Conservation (phyloP, 2,329 filamentous ascomycete species). For the Aspergillus udagawae region DNA sequence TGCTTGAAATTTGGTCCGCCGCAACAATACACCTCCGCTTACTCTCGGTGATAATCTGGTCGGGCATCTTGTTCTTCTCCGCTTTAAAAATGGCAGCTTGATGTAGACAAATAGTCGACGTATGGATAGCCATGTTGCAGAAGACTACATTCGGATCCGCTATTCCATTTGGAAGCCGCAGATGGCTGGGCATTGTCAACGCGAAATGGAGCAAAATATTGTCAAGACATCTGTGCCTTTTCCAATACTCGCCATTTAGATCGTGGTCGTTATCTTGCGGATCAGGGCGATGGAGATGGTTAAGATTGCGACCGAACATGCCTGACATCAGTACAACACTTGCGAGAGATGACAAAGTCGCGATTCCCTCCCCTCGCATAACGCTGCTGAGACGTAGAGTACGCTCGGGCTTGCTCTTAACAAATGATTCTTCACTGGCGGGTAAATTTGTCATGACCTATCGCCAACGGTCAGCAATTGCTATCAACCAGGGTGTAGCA, state of each 20-base stretch:
- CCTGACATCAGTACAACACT: conserved; percentile 81
- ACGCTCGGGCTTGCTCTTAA: conserved; percentile 70
- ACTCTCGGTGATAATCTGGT: conserved; percentile 77
- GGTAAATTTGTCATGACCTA: conserved; percentile 80
- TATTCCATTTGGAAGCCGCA: conserved; percentile 75
- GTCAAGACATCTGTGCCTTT: conserved; percentile 82
- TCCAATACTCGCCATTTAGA: conserved; percentile 93
- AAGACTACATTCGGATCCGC: conserved; percentile 82
- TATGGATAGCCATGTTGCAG: conserved; percentile 95
- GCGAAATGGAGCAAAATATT: conserved; percentile 85
- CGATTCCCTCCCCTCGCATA: conserved; percentile 63
- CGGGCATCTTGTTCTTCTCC: conserved; percentile 76
- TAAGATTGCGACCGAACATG: conserved; percentile 84
- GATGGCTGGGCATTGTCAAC: conserved; percentile 71
- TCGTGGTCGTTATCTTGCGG: conserved; percentile 78
- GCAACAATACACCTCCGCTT: conserved; percentile 91
- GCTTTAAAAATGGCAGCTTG: conserved; percentile 98
- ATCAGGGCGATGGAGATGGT: conserved; percentile 84
- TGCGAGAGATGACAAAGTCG: conserved; percentile 71
- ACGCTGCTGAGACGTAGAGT: conserved; percentile 60
- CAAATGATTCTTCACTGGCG: conserved; percentile 76
- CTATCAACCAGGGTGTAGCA: neutral
- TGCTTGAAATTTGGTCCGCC: conserved; percentile 86
- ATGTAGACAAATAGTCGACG: conserved; percentile 94
- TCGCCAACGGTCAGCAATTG: conserved; percentile 15